Evolutionary conservation across 352 stramenopile species (phyloP), one percentile per base, ranked within the genome.

Genomic region (Phytopythium delawarense): DNA sequence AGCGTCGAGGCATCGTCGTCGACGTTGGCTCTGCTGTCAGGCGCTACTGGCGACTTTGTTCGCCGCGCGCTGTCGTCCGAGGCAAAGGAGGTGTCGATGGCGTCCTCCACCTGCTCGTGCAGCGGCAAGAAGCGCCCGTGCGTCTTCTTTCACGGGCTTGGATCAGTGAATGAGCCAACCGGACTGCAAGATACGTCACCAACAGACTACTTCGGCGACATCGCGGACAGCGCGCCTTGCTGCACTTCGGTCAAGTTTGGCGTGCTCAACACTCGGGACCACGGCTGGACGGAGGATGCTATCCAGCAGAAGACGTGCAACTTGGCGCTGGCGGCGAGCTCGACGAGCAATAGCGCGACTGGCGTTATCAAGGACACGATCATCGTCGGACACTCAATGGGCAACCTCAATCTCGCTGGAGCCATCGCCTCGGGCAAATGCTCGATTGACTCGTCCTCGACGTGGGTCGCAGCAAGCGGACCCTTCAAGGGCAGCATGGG

Each of bases 311-410:
- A 70, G 13, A 13, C 77, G 49, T 79, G 76, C 60, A 45, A 77
- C 48, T 56, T 71, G 7, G 69, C 72, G 1, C 32, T 72, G 8
- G 58, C 50, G 0, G 37, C 72, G 48, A 72, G 59, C 13, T 57
- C 62, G 13, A 67, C 64, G 2, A 65, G 71, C 23, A 64, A 61
- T 30, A 49, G 37, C 28, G 68, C 55, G 4, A 56, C 62, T 7
- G 55, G 59, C 9, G 59, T 71, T 49, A 75, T 81, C 44, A 57
- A 69, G 13, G 66, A 81, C 52, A 75, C 75, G 1, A 83, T 84
- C 50, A 57, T 87, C 18, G 60, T 84, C 20, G 70, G 70, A 18
- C 74, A 87, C 55, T 87, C 77, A 0, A 84, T 84, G 72, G 75
- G 74, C 16, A 75, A 72, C 11, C 65, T 87, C 12, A 59, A 78